phyloP scores from a whole-genome alignment of 148 eudicot species.

The Heliosperma pusillum region DNA sequence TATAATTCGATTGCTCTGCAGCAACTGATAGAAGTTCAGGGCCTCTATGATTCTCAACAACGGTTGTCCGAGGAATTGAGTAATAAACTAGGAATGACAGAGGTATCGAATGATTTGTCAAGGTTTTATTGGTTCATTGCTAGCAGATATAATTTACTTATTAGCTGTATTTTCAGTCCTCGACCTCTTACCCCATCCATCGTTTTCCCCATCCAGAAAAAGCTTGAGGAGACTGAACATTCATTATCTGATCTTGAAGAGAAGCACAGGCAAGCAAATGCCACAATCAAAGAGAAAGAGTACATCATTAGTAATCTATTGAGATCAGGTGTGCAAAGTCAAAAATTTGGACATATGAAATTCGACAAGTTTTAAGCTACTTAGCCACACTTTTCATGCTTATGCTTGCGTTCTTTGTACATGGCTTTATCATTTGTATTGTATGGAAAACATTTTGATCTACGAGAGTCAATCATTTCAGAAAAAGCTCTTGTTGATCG shows the following conservation, averaged over 20 bases:
- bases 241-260: conserved; percentile 88
- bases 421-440: background rate
- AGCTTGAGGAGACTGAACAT: conserved; percentile 87
- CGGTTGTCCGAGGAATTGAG: conserved; percentile 66
- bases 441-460: conserved; percentile 11
- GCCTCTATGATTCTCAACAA: conserved; percentile 75
- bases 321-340: conserved; percentile 64
- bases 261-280: conserved; percentile 88
- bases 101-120: conserved; percentile 43
- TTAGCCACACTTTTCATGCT: background rate
- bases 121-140: background rate
- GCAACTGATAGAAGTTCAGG: conserved; percentile 80
- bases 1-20: conserved; percentile 23
- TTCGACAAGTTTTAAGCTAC: background rate
- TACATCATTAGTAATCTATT: conserved; percentile 82
- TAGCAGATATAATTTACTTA: background rate
- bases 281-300: conserved; percentile 92
- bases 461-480: conserved; percentile 28
- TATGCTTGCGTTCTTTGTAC: background rate
- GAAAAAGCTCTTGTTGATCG: conserved; percentile 92
- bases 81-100: conserved; percentile 80
- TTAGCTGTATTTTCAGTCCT: background rate
- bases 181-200: background rate
- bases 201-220: conserved; percentile 49
- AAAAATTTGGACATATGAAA: background rate